Conservation (phyloP, 495 filamentous ascomycete genomes). For the Thermothielavioides terrestris region DNA sequence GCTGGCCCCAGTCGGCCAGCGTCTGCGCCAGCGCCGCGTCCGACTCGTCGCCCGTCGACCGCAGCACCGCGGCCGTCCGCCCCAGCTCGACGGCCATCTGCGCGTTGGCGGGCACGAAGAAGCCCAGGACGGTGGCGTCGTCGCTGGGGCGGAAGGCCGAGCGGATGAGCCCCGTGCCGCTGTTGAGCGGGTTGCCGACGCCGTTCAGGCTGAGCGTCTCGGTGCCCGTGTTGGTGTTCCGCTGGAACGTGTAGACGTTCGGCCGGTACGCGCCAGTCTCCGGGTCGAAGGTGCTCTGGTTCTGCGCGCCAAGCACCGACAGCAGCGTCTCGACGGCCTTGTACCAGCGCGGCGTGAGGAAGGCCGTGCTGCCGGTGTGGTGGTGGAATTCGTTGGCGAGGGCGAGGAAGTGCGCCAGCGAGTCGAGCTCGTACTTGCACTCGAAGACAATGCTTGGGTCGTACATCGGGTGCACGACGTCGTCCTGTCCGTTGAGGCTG, state of each 20-base stretch:
- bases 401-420: conserved; percentile 82
- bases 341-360: conserved; percentile 73
- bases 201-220: conserved; percentile 81
- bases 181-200: conserved; percentile 82
- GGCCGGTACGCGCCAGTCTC: conserved; percentile 51
- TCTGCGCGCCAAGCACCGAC: conserved; percentile 66
- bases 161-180: conserved; percentile 74
- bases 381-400: conserved; percentile 80
- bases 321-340: conserved; percentile 67
- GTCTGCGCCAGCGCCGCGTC: conserved; percentile 39
- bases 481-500: conserved; percentile 65
- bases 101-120: conserved; percentile 93
- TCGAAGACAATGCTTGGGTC: conserved; percentile 83
- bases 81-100: conserved; percentile 90
- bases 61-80: conserved; percentile 61
- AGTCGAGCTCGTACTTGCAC: conserved; percentile 98
- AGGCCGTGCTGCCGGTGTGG: conserved; percentile 66
- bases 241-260: conserved; percentile 82
- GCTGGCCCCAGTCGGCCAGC: conserved; percentile 54
- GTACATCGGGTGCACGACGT: conserved; percentile 77
- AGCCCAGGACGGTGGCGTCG: conserved; percentile 91
- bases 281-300: conserved; percentile 65
- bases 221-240: conserved; percentile 70
- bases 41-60: conserved; percentile 43
- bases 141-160: conserved; percentile 96